Evolutionary conservation across 139 green algal species (phyloP).

Genomic region (Volvox reticuliferus): DNA sequence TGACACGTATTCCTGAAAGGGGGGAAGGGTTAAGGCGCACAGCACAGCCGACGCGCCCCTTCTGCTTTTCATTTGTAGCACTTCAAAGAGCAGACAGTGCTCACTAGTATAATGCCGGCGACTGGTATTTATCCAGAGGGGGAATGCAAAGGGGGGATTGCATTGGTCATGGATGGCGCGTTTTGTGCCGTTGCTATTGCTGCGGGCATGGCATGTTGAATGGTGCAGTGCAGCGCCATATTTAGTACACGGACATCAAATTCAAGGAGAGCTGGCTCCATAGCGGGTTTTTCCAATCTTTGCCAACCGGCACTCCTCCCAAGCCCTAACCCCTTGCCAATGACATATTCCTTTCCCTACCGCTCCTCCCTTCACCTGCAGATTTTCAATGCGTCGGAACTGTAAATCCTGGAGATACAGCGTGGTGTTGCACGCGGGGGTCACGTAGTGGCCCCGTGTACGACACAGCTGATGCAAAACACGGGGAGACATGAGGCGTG

Average conservation of each 20-base stretch:
- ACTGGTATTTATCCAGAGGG: too few species aligned
- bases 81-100: too few species aligned
- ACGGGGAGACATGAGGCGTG: background rate
- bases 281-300: too few species aligned
- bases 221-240: too few species aligned
- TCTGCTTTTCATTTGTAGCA: too few species aligned
- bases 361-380: background rate
- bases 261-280: too few species aligned
- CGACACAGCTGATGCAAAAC: conserved; percentile 11
- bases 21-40: background rate
- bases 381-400: conserved; percentile 33
- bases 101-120: too few species aligned
- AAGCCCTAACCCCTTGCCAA: background rate
- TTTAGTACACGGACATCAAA: too few species aligned
- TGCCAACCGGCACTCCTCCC: too few species aligned
- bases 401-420: conserved; percentile 31
- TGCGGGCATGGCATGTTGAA: background rate
- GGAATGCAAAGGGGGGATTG: too few species aligned
- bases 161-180: background rate
- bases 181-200: background rate
- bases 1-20: conserved; percentile 3
- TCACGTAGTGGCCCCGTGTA: background rate
- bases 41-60: too few species aligned
- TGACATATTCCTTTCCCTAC: background rate
- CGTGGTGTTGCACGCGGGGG: conserved; percentile 28